phyloP scores from a whole-genome alignment of 2,329 filamentous ascomycete species.

The Colletotrichum cuscutae region DNA sequence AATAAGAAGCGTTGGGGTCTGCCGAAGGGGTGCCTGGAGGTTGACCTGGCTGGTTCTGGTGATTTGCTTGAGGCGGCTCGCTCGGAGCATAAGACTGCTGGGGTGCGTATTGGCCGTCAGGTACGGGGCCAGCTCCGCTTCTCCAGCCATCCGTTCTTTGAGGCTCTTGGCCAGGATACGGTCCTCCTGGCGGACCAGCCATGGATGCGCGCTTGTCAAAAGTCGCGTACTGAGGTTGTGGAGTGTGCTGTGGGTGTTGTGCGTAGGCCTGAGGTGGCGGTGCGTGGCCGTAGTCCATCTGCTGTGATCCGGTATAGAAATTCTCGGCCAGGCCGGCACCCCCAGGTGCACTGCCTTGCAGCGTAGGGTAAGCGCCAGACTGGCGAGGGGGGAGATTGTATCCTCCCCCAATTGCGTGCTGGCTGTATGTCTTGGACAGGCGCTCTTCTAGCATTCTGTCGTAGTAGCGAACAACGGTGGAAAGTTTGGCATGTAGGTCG shows the following conservation, averaged over 20 bases:
- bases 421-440: constrained; percentile 90
- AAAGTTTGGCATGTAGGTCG: constrained; percentile 93
- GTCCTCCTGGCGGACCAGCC: constrained; percentile 50
- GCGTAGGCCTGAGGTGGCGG: constrained; percentile 64
- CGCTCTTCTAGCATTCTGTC: constrained; percentile 98
- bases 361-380: constrained; percentile 76
- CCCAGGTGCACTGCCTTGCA: constrained; percentile 64
- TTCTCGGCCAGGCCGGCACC: constrained; percentile 73
- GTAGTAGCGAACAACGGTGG: constrained; percentile 96
- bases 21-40: constrained; percentile 43
- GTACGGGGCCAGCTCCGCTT: constrained; percentile 36
- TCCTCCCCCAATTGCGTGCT: constrained; percentile 73
- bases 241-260: constrained; percentile 49
- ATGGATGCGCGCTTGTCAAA: constrained; percentile 56
- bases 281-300: constrained; percentile 56
- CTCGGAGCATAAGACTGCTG: constrained; percentile 45
- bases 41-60: constrained; percentile 41
- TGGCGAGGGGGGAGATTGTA: constrained; percentile 68
- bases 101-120: constrained; percentile 46
- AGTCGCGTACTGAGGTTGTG: constrained; percentile 54
- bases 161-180: constrained; percentile 56
- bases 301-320: constrained; percentile 80
- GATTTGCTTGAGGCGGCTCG: constrained; percentile 44
- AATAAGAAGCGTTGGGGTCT: constrained; percentile 68
- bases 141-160: constrained; percentile 66